Evolutionary conservation across 768 basidiomycete genomes (phyloP).

Genomic region (Tricholoma saponaceum): DNA sequence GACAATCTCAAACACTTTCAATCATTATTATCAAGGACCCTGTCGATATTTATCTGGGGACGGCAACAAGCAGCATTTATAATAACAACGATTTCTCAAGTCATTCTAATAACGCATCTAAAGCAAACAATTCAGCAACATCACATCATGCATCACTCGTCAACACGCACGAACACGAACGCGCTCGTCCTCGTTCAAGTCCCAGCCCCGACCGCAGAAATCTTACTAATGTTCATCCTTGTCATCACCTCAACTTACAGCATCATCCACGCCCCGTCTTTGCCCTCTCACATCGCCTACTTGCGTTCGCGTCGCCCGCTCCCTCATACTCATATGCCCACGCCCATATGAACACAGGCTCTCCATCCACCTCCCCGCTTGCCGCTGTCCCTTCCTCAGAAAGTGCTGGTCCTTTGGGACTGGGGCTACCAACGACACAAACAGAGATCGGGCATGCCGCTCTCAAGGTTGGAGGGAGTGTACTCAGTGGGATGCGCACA

Average conservation of each 20-base stretch:
- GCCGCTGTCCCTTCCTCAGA: background rate
- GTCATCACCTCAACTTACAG: background rate
- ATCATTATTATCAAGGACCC: background rate
- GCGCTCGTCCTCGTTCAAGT: background rate
- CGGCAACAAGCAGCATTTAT: background rate
- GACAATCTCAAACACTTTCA: conserved; percentile 6
- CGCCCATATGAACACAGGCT: background rate
- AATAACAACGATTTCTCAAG: background rate
- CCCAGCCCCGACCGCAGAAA: background rate
- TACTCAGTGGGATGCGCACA: conserved; percentile 61
- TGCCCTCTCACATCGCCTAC: conserved; percentile 56
- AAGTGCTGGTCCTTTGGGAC: background rate
- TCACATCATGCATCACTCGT: background rate
- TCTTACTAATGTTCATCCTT: background rate
- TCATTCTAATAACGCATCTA: background rate
- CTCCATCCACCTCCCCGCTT: conserved; percentile 1
- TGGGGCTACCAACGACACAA: conserved; percentile 27
- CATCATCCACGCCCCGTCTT: conserved; percentile 46
- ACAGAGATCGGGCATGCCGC: conserved; percentile 52
- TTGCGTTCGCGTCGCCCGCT: conserved; percentile 46
- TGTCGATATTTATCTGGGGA: background rate
- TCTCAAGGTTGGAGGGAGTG: conserved; percentile 53
- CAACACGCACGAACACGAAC: background rate
- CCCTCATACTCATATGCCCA: conserved; percentile 7
- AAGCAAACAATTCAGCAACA: background rate